A percentile compares a stretch with the other conserved stretches of the same genome.
phyloP scores from a whole-genome alignment of 179 eudicot species.

The Silene coronaria region DNA sequence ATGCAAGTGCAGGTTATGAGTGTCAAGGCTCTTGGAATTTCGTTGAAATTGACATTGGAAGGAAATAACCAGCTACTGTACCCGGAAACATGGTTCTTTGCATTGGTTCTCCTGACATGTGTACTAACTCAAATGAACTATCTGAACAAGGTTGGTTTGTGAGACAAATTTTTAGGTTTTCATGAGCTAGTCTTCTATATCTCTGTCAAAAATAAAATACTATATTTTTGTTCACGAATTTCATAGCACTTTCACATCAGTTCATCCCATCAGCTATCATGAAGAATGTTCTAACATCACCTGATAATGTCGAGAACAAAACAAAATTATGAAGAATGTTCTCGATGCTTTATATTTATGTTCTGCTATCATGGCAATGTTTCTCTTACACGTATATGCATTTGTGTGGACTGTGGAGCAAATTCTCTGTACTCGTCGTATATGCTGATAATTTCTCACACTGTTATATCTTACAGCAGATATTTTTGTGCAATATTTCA shows the following conservation, averaged over 20 bases:
- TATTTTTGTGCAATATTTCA: conserved; percentile 22
- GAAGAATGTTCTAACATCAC: too few relatives aligned
- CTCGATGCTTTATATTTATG: not conserved
- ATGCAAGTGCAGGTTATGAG: conserved; percentile 57
- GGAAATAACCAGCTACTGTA: conserved; percentile 62
- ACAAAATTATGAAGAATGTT: not conserved
- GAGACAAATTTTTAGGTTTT: not conserved
- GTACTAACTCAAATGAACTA: conserved; percentile 66
- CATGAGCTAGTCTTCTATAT: not conserved
- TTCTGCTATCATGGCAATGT: too few relatives aligned
- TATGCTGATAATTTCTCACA: too few relatives aligned
- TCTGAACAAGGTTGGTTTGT: conserved; percentile 55
- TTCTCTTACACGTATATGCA: too few relatives aligned
- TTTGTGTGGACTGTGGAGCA: too few relatives aligned
- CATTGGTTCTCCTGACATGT: conserved; percentile 47
- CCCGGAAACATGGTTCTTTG: conserved; percentile 66
- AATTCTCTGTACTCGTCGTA: too few relatives aligned
- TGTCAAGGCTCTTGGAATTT: conserved; percentile 68
- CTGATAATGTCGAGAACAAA: not conserved
- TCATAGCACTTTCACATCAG: too few relatives aligned
- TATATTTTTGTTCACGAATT: too few relatives aligned
- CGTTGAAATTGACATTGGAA: conserved; percentile 58
- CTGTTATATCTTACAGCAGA: not conserved
- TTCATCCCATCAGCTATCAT: too few relatives aligned
- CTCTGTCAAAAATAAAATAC: not conserved